These are phyloP conservation scores for Agarophyton chilense DNA, from an alignment of 23 red algal genomes.

Conservation along the genomic window DNA sequence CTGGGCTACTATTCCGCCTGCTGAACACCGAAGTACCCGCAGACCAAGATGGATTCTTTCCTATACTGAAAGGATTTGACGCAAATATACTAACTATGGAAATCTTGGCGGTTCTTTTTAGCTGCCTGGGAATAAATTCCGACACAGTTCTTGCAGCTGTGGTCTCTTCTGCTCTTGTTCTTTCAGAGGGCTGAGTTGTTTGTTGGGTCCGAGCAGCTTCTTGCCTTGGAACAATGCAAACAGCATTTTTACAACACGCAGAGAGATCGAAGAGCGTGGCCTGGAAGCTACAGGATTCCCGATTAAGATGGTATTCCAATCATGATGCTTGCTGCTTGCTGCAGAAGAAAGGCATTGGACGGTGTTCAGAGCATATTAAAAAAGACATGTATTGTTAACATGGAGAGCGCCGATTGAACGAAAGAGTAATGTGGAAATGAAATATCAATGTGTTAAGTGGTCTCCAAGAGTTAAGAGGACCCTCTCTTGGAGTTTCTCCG, in stretches of 20 bases:
- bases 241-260: constrained; percentile 22
- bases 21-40: neutral
- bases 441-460: neutral
- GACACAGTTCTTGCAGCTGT: constrained; percentile 21
- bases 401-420: neutral
- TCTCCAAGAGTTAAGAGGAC: neutral
- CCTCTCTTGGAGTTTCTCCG: constrained; percentile 37
- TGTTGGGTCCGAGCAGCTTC: constrained; percentile 63
- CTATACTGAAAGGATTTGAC: constrained; percentile 6
- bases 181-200: constrained; percentile 35
- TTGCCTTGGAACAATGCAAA: constrained; percentile 25
- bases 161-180: constrained; percentile 16
- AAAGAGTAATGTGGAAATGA: neutral
- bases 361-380: constrained; percentile 28
- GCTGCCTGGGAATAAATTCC: constrained; percentile 5
- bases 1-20: neutral
- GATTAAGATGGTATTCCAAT: constrained; percentile 46
- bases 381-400: constrained; percentile 2
- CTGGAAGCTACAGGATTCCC: constrained; percentile 52
- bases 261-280: constrained; percentile 3
- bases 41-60: neutral
- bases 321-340: constrained; percentile 55
- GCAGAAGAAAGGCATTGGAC: constrained; percentile 19
- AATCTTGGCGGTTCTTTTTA: constrained; percentile 31
- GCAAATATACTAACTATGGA: constrained; percentile 25